These are phyloP conservation scores for Elaeis oleifera DNA, from an alignment of 202 grass and related monocot genomes.

Conservation along the genomic window DNA sequence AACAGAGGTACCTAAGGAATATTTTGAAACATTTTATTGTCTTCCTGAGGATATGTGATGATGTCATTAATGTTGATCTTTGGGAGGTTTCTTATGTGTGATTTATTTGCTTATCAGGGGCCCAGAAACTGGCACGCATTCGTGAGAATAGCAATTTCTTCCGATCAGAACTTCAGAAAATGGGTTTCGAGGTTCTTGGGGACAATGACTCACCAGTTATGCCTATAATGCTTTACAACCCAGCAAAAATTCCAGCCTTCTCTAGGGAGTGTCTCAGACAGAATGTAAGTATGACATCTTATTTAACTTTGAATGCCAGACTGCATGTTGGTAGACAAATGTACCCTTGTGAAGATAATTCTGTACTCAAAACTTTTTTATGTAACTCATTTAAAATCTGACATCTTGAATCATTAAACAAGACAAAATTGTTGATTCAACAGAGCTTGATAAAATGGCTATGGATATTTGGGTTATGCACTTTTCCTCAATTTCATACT, in stretches of 20 bases:
- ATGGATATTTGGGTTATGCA: too few species aligned
- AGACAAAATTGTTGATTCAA: too few species aligned
- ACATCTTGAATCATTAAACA: too few species aligned
- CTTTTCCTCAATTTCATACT: too few species aligned
- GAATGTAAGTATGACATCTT: constrained; percentile 41
- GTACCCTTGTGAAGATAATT: too few species aligned
- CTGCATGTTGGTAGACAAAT: too few species aligned
- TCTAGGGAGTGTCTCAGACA: constrained; percentile 80
- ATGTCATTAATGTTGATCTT: not conserved
- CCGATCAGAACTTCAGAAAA: constrained; percentile 82
- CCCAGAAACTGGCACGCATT: constrained; percentile 81
- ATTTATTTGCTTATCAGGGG: constrained; percentile 35
- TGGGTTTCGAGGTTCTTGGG: constrained; percentile 96
- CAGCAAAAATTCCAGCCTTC: constrained; percentile 96
- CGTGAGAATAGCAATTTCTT: constrained; percentile 98
- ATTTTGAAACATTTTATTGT: not conserved
- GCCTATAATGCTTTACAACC: constrained; percentile 99
- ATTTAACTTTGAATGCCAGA: too few species aligned
- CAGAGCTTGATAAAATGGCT: too few species aligned
- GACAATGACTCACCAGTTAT: constrained; percentile 90
- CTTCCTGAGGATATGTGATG: too few species aligned
- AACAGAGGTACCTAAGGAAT: constrained; percentile 57
- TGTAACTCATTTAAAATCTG: too few species aligned
- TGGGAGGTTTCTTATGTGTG: not conserved
- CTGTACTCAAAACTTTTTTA: too few species aligned